phyloP scores from a whole-genome alignment of 345 rosid species.

The Pugionium dolabratum region DNA sequence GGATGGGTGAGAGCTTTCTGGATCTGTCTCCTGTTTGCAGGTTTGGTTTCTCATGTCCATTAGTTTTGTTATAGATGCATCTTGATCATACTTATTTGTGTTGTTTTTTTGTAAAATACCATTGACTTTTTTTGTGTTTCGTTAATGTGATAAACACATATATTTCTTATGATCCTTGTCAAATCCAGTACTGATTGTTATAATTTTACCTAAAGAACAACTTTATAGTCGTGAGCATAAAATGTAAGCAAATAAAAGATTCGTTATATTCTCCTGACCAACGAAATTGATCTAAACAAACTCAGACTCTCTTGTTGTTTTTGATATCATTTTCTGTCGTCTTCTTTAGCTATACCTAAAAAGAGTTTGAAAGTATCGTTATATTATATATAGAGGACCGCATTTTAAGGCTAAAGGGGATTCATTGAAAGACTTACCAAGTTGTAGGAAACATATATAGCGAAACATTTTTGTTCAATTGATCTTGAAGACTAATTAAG shows the following conservation, averaged over 20 bases:
- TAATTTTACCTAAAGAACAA: background rate
- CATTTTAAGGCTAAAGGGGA: background rate
- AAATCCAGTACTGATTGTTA: background rate
- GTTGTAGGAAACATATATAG: no score
- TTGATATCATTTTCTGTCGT: background rate
- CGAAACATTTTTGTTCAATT: no score
- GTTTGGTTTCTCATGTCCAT: constrained; percentile 14
- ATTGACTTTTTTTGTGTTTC: background rate
- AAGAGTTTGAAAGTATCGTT: constrained; percentile 8
- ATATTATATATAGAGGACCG: background rate
- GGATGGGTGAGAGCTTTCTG: background rate
- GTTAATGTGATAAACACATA: background rate
- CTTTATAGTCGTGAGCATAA: background rate
- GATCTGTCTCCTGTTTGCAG: constrained; percentile 31
- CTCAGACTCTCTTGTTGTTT: background rate
- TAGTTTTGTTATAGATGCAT: background rate
- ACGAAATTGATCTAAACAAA: background rate
- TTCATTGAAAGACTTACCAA: background rate
- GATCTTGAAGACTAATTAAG: no score
- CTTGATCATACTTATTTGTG: background rate
- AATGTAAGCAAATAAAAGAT: constrained; percentile 1
- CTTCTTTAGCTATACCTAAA: background rate
- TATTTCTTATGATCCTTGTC: constrained; percentile 6
- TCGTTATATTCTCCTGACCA: background rate
- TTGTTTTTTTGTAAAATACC: background rate